A percentile compares a stretch with the other conserved stretches of the same genome.
phyloP scores from a whole-genome alignment of 129 eudicot genomes.

The Flaveria sonorensis region DNA sequence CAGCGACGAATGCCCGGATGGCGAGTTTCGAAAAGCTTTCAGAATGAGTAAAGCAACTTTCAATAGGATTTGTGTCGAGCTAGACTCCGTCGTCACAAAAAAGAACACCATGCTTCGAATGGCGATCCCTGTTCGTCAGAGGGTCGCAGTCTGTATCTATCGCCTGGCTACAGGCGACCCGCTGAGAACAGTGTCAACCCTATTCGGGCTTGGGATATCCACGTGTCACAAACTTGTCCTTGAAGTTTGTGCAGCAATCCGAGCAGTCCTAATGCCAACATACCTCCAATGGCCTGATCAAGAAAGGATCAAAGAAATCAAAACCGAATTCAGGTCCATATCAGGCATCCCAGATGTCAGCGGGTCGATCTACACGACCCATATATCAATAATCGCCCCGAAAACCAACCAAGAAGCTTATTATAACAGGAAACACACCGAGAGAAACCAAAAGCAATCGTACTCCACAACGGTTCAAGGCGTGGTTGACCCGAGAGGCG shows the following conservation, averaged over 20 bases:
- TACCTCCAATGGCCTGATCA: conserved; percentile 72
- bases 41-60: conserved; percentile 68
- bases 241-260: conserved; percentile 60
- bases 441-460: conserved; percentile 69
- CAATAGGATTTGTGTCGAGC: conserved; percentile 29
- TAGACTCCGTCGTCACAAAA: conserved; percentile 51
- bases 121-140: conserved; percentile 77
- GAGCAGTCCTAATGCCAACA: conserved; percentile 60
- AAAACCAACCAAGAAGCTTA: conserved; percentile 54
- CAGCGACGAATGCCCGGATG: conserved; percentile 59
- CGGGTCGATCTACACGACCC: conserved; percentile 49
- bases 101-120: conserved; percentile 66
- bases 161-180: conserved; percentile 81
- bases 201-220: conserved; percentile 72
- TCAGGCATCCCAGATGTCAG: conserved; percentile 59
- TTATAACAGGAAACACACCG: conserved; percentile 65
- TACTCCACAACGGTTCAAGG: conserved; percentile 81
- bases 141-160: conserved; percentile 82
- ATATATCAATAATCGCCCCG: conserved; percentile 62
- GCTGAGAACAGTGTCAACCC: conserved; percentile 57
- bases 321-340: conserved; percentile 36
- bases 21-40: conserved; percentile 58
- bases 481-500: conserved; percentile 55
- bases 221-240: conserved; percentile 51
- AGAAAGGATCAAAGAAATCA: conserved; percentile 33